Percentiles rank a stretch among this genome's conserved stretches.
Evolutionary conservation across 495 filamentous ascomycete genomes (phyloP).

Genomic region (Trichoderma erinaceum): DNA sequence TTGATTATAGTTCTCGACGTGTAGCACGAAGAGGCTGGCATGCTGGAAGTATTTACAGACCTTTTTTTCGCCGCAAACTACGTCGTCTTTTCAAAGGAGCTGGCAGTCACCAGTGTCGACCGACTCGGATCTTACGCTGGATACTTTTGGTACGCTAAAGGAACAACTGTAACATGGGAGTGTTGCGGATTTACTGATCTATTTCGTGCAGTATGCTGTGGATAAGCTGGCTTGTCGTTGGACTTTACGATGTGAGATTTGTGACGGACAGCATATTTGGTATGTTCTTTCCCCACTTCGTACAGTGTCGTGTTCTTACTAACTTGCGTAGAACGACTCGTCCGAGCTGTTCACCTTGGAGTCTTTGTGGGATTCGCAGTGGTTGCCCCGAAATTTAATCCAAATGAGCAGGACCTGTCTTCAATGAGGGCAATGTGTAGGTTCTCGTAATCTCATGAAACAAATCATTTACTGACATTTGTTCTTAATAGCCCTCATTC

Average conservation of each 20-base stretch:
- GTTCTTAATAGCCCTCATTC: conserved; percentile 45
- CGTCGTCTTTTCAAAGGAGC: conserved; percentile 54
- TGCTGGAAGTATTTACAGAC: conserved; percentile 53
- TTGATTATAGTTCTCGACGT: neutral
- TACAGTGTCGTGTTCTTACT: conserved; percentile 18
- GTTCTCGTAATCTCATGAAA: neutral
- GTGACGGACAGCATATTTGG: conserved; percentile 56
- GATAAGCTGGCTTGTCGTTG: conserved; percentile 66
- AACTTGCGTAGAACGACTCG: conserved; percentile 47
- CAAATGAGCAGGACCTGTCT: conserved; percentile 33
- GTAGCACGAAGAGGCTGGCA: conserved; percentile 12
- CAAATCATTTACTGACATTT: conserved; percentile 24
- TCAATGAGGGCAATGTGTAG: conserved; percentile 48
- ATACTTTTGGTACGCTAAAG: conserved; percentile 50
- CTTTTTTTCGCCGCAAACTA: conserved; percentile 65
- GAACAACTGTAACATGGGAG: conserved; percentile 31
- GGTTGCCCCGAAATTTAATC: conserved; percentile 36
- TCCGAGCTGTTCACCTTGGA: conserved; percentile 55
- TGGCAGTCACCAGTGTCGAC: conserved; percentile 42
- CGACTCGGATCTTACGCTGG: conserved; percentile 46
- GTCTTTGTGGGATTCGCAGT: conserved; percentile 60
- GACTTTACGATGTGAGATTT: conserved; percentile 65
- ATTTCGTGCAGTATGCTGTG: conserved; percentile 47
- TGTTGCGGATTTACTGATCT: conserved; percentile 21
- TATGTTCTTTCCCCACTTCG: conserved; percentile 38